A percentile compares a stretch with the other conserved stretches of the same genome.
Evolutionary conservation across 352 stramenopile genomes (phyloP).

Genomic region (Pythium folliculosum): DNA sequence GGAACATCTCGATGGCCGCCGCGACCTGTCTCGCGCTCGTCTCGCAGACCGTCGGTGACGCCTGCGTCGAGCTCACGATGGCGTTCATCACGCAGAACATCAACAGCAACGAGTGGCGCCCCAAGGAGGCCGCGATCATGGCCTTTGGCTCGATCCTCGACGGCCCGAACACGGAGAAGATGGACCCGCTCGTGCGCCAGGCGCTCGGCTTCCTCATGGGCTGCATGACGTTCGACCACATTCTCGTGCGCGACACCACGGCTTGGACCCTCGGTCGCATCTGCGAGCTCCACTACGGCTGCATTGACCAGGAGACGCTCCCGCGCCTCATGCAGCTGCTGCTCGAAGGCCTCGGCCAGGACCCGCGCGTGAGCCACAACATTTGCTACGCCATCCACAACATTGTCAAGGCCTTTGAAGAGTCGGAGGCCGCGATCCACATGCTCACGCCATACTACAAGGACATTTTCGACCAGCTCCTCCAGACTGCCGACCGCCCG

Average conservation of each 20-base stretch:
- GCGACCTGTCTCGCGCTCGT: slow-evolving; percentile 93
- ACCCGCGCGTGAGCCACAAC: slow-evolving; percentile 92
- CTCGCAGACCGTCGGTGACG: slow-evolving; percentile 92
- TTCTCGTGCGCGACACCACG: slow-evolving; percentile 96
- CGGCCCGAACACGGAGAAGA: slow-evolving; percentile 89
- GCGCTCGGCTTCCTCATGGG: slow-evolving; percentile 93
- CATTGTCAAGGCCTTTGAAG: slow-evolving; percentile 92
- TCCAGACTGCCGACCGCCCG: slow-evolving; percentile 88
- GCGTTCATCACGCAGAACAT: slow-evolving; percentile 96
- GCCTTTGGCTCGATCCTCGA: slow-evolving; percentile 96
- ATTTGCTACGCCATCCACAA: slow-evolving; percentile 97
- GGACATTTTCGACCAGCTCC: slow-evolving; percentile 91
- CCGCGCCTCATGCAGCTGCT: slow-evolving; percentile 88
- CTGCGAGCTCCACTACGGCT: slow-evolving; percentile 93
- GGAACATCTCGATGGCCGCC: slow-evolving; percentile 94
- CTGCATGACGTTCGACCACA: slow-evolving; percentile 90
- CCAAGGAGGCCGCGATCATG: slow-evolving; percentile 96
- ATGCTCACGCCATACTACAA: slow-evolving; percentile 93
- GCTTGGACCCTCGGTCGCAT: slow-evolving; percentile 96
- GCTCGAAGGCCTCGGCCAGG: slow-evolving; percentile 79
- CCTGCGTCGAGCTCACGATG: slow-evolving; percentile 91
- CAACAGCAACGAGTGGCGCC: slow-evolving; percentile 92
- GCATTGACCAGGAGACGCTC: slow-evolving; percentile 91
- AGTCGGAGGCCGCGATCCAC: slow-evolving; percentile 68
- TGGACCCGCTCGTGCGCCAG: slow-evolving; percentile 91